These are phyloP conservation scores for Sclerotinia subarctica DNA, from an alignment of 2,329 filamentous ascomycete species.

Conservation along the genomic window DNA sequence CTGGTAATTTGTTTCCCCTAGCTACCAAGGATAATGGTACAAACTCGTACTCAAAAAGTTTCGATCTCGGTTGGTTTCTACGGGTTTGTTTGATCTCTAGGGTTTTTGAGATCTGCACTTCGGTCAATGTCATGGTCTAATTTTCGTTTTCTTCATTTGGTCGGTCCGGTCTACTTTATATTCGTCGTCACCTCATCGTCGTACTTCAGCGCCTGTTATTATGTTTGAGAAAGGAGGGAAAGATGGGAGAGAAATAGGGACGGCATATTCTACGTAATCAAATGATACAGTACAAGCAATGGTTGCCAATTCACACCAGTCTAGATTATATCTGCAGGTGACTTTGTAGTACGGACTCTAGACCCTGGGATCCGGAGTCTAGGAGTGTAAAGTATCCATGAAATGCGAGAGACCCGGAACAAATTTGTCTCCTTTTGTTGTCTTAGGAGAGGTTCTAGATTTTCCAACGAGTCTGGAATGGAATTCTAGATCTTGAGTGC, in stretches of 20 bases:
- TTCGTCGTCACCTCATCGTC: slow-evolving; percentile 19
- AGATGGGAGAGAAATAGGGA: slow-evolving; percentile 18
- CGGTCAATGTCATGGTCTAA: slow-evolving; percentile 28
- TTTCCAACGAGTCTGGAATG: not conserved
- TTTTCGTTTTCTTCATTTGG: slow-evolving; percentile 24
- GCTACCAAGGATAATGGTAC: slow-evolving; percentile 22
- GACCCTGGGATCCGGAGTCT: not conserved
- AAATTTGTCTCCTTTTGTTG: not conserved
- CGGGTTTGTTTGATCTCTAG: slow-evolving; percentile 22
- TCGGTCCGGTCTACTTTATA: slow-evolving; percentile 19
- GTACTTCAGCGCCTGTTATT: slow-evolving; percentile 24
- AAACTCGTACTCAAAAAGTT: slow-evolving; percentile 26
- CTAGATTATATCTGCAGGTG: not conserved
- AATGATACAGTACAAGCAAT: slow-evolving; percentile 20
- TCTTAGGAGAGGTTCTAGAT: not conserved
- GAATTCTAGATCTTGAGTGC: slow-evolving; percentile 1
- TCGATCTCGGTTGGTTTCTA: slow-evolving; percentile 27
- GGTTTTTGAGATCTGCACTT: slow-evolving; percentile 26
- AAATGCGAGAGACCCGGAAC: not conserved
- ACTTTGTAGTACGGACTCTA: not conserved
- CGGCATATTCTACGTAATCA: slow-evolving; percentile 31
- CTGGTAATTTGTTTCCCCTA: slow-evolving; percentile 30
- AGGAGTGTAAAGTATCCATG: not conserved
- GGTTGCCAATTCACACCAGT: slow-evolving; percentile 6
- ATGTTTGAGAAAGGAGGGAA: slow-evolving; percentile 18